phyloP scores from a whole-genome alignment of 129 eudicot species.

The Escallonia herrerae region DNA sequence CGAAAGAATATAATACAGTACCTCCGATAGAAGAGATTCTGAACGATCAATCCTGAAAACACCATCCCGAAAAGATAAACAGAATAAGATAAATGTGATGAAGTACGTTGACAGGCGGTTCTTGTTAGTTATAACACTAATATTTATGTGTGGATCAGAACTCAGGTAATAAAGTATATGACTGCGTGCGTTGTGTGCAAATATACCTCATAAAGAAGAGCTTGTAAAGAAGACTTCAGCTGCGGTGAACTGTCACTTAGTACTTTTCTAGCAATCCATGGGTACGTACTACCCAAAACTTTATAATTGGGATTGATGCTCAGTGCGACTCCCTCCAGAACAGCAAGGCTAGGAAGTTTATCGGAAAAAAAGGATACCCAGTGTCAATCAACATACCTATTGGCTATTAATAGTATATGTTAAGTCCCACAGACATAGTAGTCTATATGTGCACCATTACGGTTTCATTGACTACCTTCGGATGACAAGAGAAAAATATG shows the following conservation, averaged over 20 bases:
- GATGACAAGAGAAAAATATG: conserved; percentile 92
- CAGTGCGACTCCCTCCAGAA: conserved; percentile 91
- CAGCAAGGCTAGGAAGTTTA: conserved; percentile 73
- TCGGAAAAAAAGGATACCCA: background rate
- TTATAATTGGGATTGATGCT: conserved; percentile 81
- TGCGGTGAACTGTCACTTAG: conserved; percentile 83
- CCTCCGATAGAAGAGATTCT: conserved; percentile 85
- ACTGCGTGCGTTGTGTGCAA: background rate
- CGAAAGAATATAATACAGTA: conserved; percentile 16
- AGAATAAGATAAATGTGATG: background rate
- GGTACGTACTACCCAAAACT: conserved; percentile 96
- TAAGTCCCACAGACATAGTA: background rate
- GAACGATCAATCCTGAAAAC: conserved; percentile 90
- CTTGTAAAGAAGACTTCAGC: conserved; percentile 67
- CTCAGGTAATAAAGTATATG: background rate
- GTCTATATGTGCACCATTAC: conserved; percentile 3
- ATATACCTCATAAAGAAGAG: conserved; percentile 83
- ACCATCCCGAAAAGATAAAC: conserved; percentile 51
- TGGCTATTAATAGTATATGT: background rate
- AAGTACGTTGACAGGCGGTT: background rate
- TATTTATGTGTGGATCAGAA: too few relatives aligned
- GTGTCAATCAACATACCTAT: background rate
- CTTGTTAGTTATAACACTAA: too few relatives aligned
- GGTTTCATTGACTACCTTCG: conserved; percentile 52
- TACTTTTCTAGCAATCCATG: conserved; percentile 96